phyloP scores from a whole-genome alignment of 164 flowering plant species.

The Berberis vulgaris region DNA sequence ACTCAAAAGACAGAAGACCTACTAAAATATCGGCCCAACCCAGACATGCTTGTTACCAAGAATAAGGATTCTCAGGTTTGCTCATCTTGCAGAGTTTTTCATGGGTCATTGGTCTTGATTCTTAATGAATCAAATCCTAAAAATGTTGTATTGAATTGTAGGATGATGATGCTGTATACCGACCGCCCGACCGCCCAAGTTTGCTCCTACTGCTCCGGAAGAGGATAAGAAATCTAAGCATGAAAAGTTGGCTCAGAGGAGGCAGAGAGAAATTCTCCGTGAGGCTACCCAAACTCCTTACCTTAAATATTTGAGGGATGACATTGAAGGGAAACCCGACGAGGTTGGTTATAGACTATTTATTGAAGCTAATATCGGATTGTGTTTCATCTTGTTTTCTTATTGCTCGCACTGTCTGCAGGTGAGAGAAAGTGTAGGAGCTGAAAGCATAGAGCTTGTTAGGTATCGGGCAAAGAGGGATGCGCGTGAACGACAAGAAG shows the following conservation, averaged over 20 bases:
- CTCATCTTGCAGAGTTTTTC: constrained; percentile 1
- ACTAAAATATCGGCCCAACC: constrained; percentile 64
- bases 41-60: constrained; percentile 65
- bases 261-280: constrained; percentile 36
- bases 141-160: constrained; percentile 15
- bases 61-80: constrained; percentile 39
- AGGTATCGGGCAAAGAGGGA: constrained; percentile 45
- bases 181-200: constrained; percentile 64
- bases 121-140: background rate
- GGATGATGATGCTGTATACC: constrained; percentile 52
- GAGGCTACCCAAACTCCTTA: constrained; percentile 43
- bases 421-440: constrained; percentile 51
- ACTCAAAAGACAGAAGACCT: constrained; percentile 43
- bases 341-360: constrained; percentile 48
- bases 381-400: constrained; percentile 6
- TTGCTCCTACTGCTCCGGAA: constrained; percentile 78
- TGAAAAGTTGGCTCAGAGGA: constrained; percentile 60
- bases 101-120: constrained; percentile 23
- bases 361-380: background rate
- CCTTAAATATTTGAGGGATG: constrained; percentile 52
- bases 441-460: constrained; percentile 54
- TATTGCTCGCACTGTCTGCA: constrained; percentile 18
- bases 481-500: constrained; percentile 56
- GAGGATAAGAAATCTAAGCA: constrained; percentile 59
- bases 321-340: constrained; percentile 77